A percentile compares a stretch with the other conserved stretches of the same genome.
phyloP scores from a whole-genome alignment of 768 basidiomycete genomes.

The Russula brevipes region DNA sequence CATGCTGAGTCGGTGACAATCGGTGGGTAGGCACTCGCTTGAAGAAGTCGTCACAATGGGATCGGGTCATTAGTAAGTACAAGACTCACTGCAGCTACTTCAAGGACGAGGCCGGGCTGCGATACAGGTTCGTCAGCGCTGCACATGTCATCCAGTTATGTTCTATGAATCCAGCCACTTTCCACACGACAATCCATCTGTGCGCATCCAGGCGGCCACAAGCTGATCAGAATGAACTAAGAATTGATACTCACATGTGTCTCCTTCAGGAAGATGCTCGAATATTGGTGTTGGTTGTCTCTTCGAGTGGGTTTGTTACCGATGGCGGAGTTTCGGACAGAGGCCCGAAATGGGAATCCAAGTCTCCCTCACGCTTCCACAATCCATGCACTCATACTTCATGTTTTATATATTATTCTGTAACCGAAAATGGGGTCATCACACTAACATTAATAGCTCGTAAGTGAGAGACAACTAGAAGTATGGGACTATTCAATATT shows the following conservation, averaged over 20 bases:
- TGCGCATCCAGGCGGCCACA: not conserved
- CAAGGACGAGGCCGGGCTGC: conserved; percentile 35
- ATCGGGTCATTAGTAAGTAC: not conserved
- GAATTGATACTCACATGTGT: conserved; percentile 8
- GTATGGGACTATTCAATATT: too few relatives aligned
- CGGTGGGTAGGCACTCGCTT: conserved; percentile 32
- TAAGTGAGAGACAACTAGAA: too few relatives aligned
- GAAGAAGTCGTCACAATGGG: not conserved
- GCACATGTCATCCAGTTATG: conserved; percentile 31
- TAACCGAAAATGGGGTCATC: too few relatives aligned
- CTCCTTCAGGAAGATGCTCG: not conserved
- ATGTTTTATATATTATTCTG: too few relatives aligned
- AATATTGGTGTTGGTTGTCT: not conserved
- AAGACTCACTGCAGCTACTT: conserved; percentile 36
- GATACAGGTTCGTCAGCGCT: conserved; percentile 24
- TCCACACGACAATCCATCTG: conserved; percentile 15
- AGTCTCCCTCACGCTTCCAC: too few relatives aligned
- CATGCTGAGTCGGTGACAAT: conserved; percentile 56
- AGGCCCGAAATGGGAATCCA: not conserved
- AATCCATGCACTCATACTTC: too few relatives aligned
- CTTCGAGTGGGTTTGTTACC: not conserved
- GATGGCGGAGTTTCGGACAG: conserved; percentile 4
- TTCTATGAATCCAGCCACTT: conserved; percentile 34
- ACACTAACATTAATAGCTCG: too few relatives aligned
- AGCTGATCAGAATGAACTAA: not conserved